Percentiles rank a stretch among this genome's conserved stretches.
Conservation (phyloP, 2,329 filamentous ascomycete species). For the Berkeleyomyces basicola region DNA sequence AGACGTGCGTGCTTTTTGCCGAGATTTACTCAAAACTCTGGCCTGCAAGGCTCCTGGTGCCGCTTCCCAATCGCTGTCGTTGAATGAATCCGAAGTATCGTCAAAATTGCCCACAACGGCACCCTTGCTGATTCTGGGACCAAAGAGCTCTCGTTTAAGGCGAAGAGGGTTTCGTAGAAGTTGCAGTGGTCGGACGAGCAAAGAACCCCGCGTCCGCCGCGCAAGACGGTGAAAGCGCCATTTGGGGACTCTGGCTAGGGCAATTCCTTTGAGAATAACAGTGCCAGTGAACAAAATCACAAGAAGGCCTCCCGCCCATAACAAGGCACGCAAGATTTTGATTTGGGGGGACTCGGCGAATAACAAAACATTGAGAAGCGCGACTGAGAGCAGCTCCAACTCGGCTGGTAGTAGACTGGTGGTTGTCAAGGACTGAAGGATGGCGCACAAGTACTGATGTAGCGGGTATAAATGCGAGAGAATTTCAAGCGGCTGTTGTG, state of each 20-base stretch:
- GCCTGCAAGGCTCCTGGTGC: background rate
- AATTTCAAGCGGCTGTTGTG: conserved; percentile 2
- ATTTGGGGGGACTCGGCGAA: conserved; percentile 68
- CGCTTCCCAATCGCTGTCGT: background rate
- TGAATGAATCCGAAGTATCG: background rate
- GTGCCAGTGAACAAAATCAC: conserved; percentile 57
- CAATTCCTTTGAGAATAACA: conserved; percentile 68
- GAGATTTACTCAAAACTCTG: background rate
- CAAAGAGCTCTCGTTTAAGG: conserved; percentile 11
- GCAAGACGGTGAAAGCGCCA: conserved; percentile 62
- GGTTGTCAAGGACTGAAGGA: conserved; percentile 66
- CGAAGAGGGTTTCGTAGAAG: conserved; percentile 5
- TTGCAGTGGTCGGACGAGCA: background rate
- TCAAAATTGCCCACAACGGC: background rate
- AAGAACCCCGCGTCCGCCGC: background rate
- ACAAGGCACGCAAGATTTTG: conserved; percentile 65
- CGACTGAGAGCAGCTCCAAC: conserved; percentile 68
- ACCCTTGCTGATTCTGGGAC: conserved; percentile 19
- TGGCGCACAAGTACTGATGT: conserved; percentile 58
- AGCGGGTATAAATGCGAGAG: conserved; percentile 49
- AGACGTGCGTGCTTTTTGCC: background rate
- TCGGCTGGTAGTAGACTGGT: conserved; percentile 80
- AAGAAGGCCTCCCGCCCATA: conserved; percentile 70
- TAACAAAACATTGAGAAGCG: conserved; percentile 65
- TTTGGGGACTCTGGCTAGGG: conserved; percentile 71